These are phyloP conservation scores for Hericium erinaceus DNA, from an alignment of 768 basidiomycete species.

Conservation along the genomic window DNA sequence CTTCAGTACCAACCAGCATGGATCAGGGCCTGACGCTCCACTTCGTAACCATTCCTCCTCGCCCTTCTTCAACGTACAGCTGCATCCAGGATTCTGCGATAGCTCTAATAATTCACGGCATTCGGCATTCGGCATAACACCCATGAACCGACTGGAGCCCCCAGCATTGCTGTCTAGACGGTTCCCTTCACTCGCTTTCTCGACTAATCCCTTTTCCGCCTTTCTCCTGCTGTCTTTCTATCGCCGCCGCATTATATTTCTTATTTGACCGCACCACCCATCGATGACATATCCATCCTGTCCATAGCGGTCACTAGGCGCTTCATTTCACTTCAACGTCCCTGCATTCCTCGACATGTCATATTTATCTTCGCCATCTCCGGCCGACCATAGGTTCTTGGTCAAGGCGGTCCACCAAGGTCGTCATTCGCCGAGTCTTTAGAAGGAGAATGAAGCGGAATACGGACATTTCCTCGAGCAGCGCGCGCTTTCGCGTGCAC, in stretches of 20 bases:
- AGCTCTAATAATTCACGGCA: slow-evolving; percentile 1
- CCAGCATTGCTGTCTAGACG: slow-evolving; percentile 24
- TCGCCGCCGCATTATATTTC: slow-evolving; percentile 17
- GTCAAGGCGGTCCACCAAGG: background rate
- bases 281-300: slow-evolving; percentile 59
- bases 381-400: slow-evolving; percentile 9
- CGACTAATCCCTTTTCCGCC: slow-evolving; percentile 24
- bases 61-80: slow-evolving; percentile 4
- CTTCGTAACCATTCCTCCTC: slow-evolving; percentile 5
- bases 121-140: slow-evolving; percentile 10
- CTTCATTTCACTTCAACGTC: slow-evolving; percentile 21
- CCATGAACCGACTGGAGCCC: slow-evolving; percentile 17
- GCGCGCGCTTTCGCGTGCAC: background rate
- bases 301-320: slow-evolving; percentile 34
- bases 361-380: slow-evolving; percentile 26
- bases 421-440: background rate
- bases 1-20: slow-evolving; percentile 40
- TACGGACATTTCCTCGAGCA: background rate
- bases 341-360: slow-evolving; percentile 15
- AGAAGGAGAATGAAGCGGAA: background rate
- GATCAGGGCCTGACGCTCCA: slow-evolving; percentile 33
- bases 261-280: slow-evolving; percentile 17
- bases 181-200: slow-evolving; percentile 31
- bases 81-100: background rate
- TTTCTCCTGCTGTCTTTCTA: slow-evolving; percentile 16